Evolutionary conservation across 1,139 yeast species (phyloP), one percentile per base, ranked within the genome.

Genomic region (Blastobotrys elegans): DNA sequence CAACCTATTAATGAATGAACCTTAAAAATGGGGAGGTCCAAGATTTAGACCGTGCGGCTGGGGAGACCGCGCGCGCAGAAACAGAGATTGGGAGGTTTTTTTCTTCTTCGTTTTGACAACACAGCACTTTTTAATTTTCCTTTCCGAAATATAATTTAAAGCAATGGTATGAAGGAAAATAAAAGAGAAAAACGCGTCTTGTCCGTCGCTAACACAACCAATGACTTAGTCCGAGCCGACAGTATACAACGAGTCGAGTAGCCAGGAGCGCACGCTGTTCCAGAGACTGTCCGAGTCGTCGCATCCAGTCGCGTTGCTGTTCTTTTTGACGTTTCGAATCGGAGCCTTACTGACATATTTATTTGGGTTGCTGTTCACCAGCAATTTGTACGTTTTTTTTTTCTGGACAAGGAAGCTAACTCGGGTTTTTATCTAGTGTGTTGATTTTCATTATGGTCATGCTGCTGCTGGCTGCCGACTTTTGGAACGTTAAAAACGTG

Each of bases 401-500:
- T 24, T 8, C 29, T 10, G n/a, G 18, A 31, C 11, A 6, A 31
- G 20, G 11, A 31, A 36, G 18, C 40, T n/a, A 36, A 36, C 24
- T 21, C 18, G 27, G 7, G n/a, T n/a, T n/a, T n/a, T n/a, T n/a
- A n/a, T n/a, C n/a, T 33, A 68, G 72, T 61, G 83, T 87, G 10
- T 71, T 87, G 43, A 80, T 87, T 58, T 92, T 92, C 69, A 89
- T 92, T 27, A 64, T 81, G 10, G 80, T 88, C 40, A 79, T 89
- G 4, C 69, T 92, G 21, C 70, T 89, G 27, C 74, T 87, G 26
- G 84, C 95, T 0, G 88, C 88, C 1, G 98, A 92, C 64, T 92
- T 92, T 62, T 92, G 97, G 95, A 84, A 87, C 61, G 81, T 88
- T 38, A 92, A 92, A 62, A 92, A 92, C 64, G 86, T 92, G 14